phyloP scores from a whole-genome alignment of 257 asterid genomes.

The Gardenia jasminoides region DNA sequence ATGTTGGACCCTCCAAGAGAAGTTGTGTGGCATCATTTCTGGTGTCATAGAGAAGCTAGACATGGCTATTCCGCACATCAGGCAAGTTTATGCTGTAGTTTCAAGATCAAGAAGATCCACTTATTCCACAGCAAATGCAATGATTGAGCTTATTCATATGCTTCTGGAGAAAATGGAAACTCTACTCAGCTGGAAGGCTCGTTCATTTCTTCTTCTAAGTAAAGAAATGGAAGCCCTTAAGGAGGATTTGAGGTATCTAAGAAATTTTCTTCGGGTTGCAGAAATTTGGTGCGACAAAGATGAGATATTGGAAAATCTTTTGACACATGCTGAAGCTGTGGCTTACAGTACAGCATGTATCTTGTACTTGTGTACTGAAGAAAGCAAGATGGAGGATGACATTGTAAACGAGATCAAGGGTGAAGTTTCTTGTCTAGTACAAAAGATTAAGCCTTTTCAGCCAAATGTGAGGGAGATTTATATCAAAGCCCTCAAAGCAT shows the following conservation, averaged over 20 bases:
- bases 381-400: background rate
- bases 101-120: background rate
- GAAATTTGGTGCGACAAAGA: background rate
- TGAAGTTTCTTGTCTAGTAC: background rate
- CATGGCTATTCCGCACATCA: background rate
- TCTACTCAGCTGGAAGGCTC: background rate
- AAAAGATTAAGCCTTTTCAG: background rate
- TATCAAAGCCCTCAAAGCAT: background rate
- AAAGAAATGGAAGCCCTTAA: background rate
- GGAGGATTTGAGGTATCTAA: background rate
- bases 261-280: background rate
- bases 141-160: background rate
- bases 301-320: background rate
- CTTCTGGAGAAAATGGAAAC: slow-evolving; percentile 4
- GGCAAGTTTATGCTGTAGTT: no score
- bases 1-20: background rate
- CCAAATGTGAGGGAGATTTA: background rate
- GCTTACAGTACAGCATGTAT: background rate
- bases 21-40: background rate
- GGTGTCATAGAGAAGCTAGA: background rate
- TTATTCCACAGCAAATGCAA: background rate
- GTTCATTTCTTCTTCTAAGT: no score
- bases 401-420: background rate
- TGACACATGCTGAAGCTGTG: background rate
- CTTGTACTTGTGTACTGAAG: background rate